Conservation (phyloP, 108 stramenopile species). For the Chaetoceros tenuissimus region DNA sequence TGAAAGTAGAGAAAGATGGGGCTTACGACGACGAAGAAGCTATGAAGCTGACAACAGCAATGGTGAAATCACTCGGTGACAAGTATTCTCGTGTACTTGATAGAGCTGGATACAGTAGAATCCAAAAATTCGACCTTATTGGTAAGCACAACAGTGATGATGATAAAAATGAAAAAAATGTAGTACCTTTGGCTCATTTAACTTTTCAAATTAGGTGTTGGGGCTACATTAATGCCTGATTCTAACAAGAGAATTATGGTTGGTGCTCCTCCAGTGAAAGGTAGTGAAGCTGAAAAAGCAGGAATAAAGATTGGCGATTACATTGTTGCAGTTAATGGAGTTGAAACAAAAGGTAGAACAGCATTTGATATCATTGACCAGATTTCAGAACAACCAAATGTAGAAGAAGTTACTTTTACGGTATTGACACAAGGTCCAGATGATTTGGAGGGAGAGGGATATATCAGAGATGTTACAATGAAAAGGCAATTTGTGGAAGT, state of each 20-base stretch:
- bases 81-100: conserved; percentile 72
- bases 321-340: conserved; percentile 69
- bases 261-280: conserved; percentile 68
- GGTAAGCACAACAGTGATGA: no score
- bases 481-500: conserved; percentile 47
- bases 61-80: conserved; percentile 65
- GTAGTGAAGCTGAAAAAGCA: conserved; percentile 51
- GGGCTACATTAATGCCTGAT: conserved; percentile 74
- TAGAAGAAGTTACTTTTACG: conserved; percentile 53
- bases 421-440: conserved; percentile 23
- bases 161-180: no score
- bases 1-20: conserved; percentile 4
- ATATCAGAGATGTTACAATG: conserved; percentile 40
- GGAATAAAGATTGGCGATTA: conserved; percentile 64
- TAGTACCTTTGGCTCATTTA: no score
- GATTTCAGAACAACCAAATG: conserved; percentile 66
- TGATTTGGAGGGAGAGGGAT: conserved; percentile 7
- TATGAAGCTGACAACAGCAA: conserved; percentile 54
- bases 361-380: conserved; percentile 87
- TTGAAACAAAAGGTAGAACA: conserved; percentile 54
- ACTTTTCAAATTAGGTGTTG: no score
- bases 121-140: conserved; percentile 82
- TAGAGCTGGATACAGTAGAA: conserved; percentile 43
- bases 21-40: conserved; percentile 11
- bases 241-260: conserved; percentile 55